A percentile compares a stretch with the other conserved stretches of the same genome.
Evolutionary conservation across 108 stramenopile genomes (phyloP).

Genomic region (Poteriospumella lacustris): DNA sequence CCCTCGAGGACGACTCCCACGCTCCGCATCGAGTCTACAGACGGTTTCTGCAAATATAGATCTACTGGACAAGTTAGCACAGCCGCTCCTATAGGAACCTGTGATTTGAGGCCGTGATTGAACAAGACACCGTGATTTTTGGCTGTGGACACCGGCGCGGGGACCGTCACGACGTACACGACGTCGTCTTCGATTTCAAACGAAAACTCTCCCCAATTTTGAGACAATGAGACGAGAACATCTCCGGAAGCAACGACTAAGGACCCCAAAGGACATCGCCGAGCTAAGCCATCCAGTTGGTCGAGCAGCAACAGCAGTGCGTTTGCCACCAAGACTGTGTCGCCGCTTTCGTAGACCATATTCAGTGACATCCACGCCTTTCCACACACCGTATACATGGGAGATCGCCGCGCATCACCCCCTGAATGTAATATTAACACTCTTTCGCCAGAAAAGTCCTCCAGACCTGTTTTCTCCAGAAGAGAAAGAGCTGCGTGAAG

Average conservation of each 20-base stretch:
- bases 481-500: slow-evolving; percentile 8
- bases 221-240: background rate
- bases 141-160: background rate
- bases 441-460: background rate
- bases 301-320: slow-evolving; percentile 14
- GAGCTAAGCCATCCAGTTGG: background rate
- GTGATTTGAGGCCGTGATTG: too few species aligned
- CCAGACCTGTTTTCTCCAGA: background rate
- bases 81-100: too few species aligned
- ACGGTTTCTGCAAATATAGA: slow-evolving; percentile 28
- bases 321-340: background rate
- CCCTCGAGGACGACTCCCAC: slow-evolving; percentile 5
- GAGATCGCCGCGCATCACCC: slow-evolving; percentile 29
- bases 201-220: too few species aligned
- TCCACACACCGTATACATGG: slow-evolving; percentile 12
- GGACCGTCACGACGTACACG: background rate
- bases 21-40: background rate
- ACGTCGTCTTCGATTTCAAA: background rate
- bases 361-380: slow-evolving; percentile 31
- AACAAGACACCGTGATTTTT: background rate
- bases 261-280: background rate
- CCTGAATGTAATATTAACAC: slow-evolving; percentile 24
- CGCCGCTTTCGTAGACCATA: background rate
- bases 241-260: slow-evolving; percentile 28
- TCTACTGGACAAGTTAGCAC: too few species aligned